Evolutionary conservation across 768 basidiomycete species (phyloP), one percentile per base, ranked within the genome.

Genomic region (Kwoniella bestiolae): DNA sequence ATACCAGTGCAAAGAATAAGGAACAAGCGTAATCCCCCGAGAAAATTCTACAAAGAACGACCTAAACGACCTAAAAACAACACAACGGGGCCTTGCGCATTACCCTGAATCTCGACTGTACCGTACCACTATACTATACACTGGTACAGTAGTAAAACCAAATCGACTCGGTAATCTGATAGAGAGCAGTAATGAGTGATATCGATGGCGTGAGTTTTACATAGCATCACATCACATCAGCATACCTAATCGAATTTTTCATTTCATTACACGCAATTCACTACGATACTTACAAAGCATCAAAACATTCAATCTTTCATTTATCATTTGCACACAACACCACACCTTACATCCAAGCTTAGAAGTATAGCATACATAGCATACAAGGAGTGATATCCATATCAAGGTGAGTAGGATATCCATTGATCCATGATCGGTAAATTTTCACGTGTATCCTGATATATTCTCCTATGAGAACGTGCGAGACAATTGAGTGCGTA

Each of bases 381-480:
- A 41, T 41, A 41, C 14, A 41, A n/a, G n/a, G n/a, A n/a, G n/a
- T n/a, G n/a, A n/a, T n/a, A n/a, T n/a, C n/a, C n/a, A n/a, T n/a
- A n/a, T n/a, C n/a, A n/a, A 41, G 38, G 38, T 41, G 38, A 41
- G 38, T 41, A 18, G 18, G 38, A 3, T 41, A 8, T 41, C 38
- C 12, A 41, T 14, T 41, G n/a, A n/a, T n/a, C n/a, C n/a, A n/a
- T 41, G 38, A 41, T 41, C 8, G 38, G 38, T 4, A 16, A 41
- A 16, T 0, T 14, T 41, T 41, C 38, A 41, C 38, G 38, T 41
- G 38, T 41, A 16, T 41, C 18, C 12, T 18, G 12, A 18, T 41
- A n/a, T 41, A 51, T n/a, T 51, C 32, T 38, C 29, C 52, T 34
- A 55, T 55, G 44, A 29, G 46, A 59, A 59, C 57, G 57, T 59